Evolutionary conservation across 331 rosid genomes (phyloP), one percentile per base, ranked within the genome.

Genomic region (Cydonia oblonga): DNA sequence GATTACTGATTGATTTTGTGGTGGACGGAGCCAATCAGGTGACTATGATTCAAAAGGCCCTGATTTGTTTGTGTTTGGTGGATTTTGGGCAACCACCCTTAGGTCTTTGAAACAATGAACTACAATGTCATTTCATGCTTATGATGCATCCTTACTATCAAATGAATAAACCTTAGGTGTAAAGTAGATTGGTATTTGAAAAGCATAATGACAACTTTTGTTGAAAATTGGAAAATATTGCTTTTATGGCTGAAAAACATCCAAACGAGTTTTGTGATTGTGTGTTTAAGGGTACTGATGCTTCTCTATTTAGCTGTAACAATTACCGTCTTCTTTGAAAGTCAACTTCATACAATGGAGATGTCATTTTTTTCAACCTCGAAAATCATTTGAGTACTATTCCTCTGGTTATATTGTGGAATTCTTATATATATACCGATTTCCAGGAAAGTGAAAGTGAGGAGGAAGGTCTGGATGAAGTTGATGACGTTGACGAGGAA

Each of bases 371-470:
- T 40, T 32, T 4, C 18, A 7, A 20, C 16, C 38, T 58, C 9
- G 3, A 7, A 68, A 68, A 32, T 28, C 10, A 57, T 68, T 3
- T 35, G 44, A 18, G 5, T 22, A 6, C 28, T 25, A n/a, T 32
- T 49, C 56, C 53, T 58, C 46, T 63, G 11, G 18, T 71, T 68
- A 64, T 65, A 52, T 69, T 46, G 20, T 23, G 29, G 63, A 73
- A 73, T 77, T 33, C 28, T 63, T 28, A 79, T 62, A 13, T 57
- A 32, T 29, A 60, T 35, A 60, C 18, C 46, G 72, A 70, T 68
- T 74, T 62, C 38, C 81, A 88, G 92, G 82, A 77, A 81, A 85
- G 84, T 46, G 92, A 88, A 74, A 88, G 92, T 70, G 92, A 88
- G 77, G 73, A 81, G 54, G 90, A 83, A 75, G 87, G 75, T 77